Evolutionary conservation across 306 rosid species (phyloP).

Genomic region (Cucurbita ficifolia): DNA sequence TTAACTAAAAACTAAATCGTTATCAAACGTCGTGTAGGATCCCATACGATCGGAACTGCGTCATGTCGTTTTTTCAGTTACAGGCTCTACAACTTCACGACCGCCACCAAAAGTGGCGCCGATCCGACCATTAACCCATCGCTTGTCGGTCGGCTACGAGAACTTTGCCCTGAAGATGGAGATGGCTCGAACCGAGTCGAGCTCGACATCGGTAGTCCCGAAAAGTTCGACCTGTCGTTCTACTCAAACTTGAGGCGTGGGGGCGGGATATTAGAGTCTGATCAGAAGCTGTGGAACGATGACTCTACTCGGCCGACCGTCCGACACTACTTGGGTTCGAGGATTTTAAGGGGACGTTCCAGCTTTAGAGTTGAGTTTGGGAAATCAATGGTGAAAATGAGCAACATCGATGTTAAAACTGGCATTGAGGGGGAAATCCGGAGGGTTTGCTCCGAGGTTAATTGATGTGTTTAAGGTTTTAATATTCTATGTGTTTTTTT

Average conservation of each 20-base stretch:
- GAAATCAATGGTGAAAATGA: conserved; percentile 6
- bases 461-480: not conserved
- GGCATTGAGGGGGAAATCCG: not conserved
- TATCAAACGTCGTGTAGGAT: not conserved
- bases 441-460: not conserved
- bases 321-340: not conserved
- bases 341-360: not conserved
- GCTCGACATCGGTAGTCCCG: not conserved
- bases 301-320: not conserved
- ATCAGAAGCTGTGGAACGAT: conserved; percentile 2
- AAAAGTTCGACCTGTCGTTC: not conserved
- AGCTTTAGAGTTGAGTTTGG: not conserved
- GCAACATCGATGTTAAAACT: not conserved
- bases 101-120: not conserved
- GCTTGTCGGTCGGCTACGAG: not conserved
- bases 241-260: not conserved
- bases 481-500: not conserved
- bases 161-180: not conserved
- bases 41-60: conserved; percentile 1
- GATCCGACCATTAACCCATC: not conserved
- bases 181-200: not conserved
- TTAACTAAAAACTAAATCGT: too few relatives aligned
- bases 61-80: conserved; percentile 1
- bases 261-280: not conserved
- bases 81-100: conserved; percentile 3